Conservation (phyloP, 257 asterid genomes). For the Primulina tabacum region DNA sequence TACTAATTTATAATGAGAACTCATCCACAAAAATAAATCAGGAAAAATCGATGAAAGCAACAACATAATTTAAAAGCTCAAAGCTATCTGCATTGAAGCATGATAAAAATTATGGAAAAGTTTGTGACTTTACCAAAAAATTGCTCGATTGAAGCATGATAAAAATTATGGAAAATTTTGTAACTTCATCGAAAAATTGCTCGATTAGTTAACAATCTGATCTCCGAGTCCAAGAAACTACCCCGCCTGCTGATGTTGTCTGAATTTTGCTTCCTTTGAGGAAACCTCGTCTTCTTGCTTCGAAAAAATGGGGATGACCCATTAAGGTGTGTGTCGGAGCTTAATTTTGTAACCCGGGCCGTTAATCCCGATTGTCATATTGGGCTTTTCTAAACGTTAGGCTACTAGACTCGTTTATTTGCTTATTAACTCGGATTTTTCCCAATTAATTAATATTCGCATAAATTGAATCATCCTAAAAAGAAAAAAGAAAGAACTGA, state of each 20-base stretch:
- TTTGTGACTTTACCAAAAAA: no score
- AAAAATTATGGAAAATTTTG: no score
- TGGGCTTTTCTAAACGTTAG: neutral
- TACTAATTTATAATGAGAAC: no score
- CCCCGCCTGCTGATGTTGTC: neutral
- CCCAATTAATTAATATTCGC: no score
- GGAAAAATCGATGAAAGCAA: neutral
- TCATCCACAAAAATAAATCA: neutral
- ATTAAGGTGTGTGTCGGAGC: neutral
- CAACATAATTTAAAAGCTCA: neutral
- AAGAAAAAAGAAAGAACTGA: no score
- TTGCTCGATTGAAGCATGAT: neutral
- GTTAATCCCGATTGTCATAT: neutral
- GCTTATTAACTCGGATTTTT: no score
- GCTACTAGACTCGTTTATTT: no score
- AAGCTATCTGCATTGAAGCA: neutral
- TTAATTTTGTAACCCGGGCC: neutral
- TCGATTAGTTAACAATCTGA: neutral
- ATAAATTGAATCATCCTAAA: no score
- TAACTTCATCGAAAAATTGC: neutral
- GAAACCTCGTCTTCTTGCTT: no score
- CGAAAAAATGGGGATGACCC: no score
- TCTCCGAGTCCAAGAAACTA: neutral
- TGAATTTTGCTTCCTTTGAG: no score
- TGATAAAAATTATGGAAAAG: no score